Evolutionary conservation across 768 basidiomycete genomes (phyloP).

Genomic region (Macrolepiota albuminosa): DNA sequence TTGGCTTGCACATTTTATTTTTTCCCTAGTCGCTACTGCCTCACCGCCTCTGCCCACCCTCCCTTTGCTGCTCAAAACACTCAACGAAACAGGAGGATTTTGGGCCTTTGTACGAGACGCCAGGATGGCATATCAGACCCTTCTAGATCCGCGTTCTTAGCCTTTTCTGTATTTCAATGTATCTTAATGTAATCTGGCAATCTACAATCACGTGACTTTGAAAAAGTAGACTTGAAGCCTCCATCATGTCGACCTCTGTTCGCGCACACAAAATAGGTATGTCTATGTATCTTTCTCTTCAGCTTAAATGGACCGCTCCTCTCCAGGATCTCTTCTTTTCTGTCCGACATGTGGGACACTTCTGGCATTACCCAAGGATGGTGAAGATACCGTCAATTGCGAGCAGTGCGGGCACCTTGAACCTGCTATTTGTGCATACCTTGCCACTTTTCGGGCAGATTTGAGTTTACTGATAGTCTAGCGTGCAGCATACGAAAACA

Average conservation of each 20-base stretch:
- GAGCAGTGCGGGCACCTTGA: conserved; percentile 87
- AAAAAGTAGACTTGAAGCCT: not conserved
- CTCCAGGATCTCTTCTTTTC: conserved; percentile 83
- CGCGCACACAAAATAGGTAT: conserved; percentile 13
- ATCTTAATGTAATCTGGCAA: not conserved
- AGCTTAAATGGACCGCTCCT: no score
- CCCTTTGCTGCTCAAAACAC: conserved; percentile 60
- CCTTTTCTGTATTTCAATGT: not conserved
- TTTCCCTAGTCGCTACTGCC: conserved; percentile 67
- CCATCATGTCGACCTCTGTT: not conserved
- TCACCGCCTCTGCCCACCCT: conserved; percentile 67
- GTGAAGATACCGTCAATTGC: conserved; percentile 72
- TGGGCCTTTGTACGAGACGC: conserved; percentile 67
- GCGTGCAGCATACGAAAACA: conserved; percentile 75
- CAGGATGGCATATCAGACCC: conserved; percentile 46
- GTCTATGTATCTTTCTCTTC: not conserved
- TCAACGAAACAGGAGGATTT: conserved; percentile 69
- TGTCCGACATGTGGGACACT: conserved; percentile 92
- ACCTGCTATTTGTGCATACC: conserved; percentile 77
- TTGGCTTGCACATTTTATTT: not conserved
- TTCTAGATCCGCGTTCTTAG: conserved; percentile 10
- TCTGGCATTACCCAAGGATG: conserved; percentile 73
- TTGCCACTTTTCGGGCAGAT: not conserved
- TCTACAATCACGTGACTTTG: not conserved
- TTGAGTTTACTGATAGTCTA: not conserved